A percentile compares a stretch with the other conserved stretches of the same genome.
phyloP scores from a whole-genome alignment of 176 grass and related monocot genomes.

The Tuctoria greenei region DNA sequence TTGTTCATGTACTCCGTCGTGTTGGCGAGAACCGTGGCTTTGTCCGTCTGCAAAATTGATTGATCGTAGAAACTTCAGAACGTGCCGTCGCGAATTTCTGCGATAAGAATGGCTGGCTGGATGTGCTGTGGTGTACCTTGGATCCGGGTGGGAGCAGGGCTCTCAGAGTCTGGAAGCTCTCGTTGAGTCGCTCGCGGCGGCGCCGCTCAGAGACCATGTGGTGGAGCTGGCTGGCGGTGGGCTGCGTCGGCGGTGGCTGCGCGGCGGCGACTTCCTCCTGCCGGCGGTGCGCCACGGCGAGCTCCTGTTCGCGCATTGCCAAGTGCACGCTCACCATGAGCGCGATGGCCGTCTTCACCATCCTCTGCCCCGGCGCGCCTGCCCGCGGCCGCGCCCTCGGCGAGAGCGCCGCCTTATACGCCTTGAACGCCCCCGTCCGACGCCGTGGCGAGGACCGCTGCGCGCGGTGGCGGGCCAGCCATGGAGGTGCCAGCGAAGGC shows the following conservation, averaged over 20 bases:
- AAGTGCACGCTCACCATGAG: slow-evolving; percentile 31
- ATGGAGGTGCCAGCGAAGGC: not conserved
- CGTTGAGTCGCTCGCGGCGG: slow-evolving; percentile 71
- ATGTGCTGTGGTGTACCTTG: slow-evolving; percentile 46
- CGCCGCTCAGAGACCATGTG: slow-evolving; percentile 76
- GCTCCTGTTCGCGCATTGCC: slow-evolving; percentile 17
- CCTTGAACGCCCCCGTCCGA: slow-evolving; percentile 41
- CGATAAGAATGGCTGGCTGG: not conserved
- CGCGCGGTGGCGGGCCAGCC: slow-evolving; percentile 11
- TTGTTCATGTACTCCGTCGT: slow-evolving; percentile 61
- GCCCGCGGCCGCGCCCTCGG: not conserved
- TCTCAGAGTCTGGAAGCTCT: slow-evolving; percentile 65
- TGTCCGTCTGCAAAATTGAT: slow-evolving; percentile 50
- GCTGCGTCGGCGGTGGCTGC: not conserved
- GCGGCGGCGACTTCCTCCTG: not conserved
- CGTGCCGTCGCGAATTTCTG: no score
- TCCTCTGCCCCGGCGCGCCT: slow-evolving; percentile 46
- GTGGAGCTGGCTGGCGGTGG: slow-evolving; percentile 58
- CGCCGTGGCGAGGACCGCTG: not conserved
- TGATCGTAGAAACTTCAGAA: not conserved
- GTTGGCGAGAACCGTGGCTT: slow-evolving; percentile 57
- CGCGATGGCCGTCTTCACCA: slow-evolving; percentile 52
- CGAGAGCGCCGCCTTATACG: slow-evolving; percentile 47
- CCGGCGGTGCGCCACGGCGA: not conserved
- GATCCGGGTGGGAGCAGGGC: slow-evolving; percentile 52